Conservation (phyloP, 306 rosid genomes). For the Luffa aegyptiaca region DNA sequence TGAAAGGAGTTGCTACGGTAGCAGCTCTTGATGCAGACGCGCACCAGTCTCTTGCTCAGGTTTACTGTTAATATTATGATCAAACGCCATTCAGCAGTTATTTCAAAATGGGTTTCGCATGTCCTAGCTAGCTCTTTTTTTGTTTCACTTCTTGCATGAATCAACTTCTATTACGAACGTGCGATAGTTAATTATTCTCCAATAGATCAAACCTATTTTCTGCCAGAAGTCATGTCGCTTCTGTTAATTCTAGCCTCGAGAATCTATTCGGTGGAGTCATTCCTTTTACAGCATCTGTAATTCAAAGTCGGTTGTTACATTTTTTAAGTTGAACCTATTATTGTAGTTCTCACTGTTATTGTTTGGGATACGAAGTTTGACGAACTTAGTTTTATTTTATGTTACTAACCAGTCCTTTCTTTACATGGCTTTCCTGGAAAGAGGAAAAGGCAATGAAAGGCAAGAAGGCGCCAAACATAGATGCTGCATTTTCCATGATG, state of each 20-base stretch:
- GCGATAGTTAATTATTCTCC: not conserved
- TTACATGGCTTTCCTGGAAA: not conserved
- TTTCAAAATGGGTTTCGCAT: not conserved
- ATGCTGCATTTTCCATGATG: not conserved
- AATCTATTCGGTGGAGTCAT: not conserved
- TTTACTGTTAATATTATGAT: slow-evolving; percentile 8
- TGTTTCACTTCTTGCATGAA: not conserved
- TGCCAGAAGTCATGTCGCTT: not conserved
- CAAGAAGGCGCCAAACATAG: not conserved
- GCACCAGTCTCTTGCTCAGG: slow-evolving; percentile 91
- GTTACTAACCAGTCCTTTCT: not conserved
- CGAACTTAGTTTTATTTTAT: not conserved
- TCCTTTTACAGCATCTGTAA: not conserved
- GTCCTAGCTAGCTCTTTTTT: not conserved
- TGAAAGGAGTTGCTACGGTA: slow-evolving; percentile 86
- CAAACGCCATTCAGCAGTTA: not conserved
- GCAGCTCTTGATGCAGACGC: slow-evolving; percentile 98
- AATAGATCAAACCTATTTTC: not conserved
- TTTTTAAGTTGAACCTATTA: not conserved
- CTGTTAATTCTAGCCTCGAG: not conserved
- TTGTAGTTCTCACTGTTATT: not conserved
- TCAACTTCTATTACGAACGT: not conserved
- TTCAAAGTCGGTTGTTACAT: not conserved
- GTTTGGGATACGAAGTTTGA: not conserved
- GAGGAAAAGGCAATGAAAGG: not conserved